phyloP scores from a whole-genome alignment of 192 early-diverging fungal genomes.

The Backusella tarrabulga region DNA sequence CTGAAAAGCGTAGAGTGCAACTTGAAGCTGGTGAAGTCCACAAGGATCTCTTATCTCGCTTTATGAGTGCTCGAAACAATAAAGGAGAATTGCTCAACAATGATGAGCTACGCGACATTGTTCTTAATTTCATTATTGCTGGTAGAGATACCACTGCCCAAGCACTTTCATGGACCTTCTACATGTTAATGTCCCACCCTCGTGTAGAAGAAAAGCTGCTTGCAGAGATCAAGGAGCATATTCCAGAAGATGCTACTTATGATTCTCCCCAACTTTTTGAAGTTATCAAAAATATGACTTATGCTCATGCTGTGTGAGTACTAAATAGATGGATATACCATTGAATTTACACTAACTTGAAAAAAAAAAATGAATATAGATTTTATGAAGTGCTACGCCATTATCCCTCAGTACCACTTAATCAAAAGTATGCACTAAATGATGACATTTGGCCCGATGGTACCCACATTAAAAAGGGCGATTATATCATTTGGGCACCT shows the following conservation, averaged over 20 bases:
- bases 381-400: constrained; percentile 59
- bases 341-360: constrained; percentile 37
- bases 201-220: constrained; percentile 42
- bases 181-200: constrained; percentile 39
- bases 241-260: constrained; percentile 24
- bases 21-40: constrained; percentile 16
- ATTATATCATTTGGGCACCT: constrained; percentile 48
- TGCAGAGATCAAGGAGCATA: constrained; percentile 36
- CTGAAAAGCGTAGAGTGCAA: constrained; percentile 27
- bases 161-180: constrained; percentile 51
- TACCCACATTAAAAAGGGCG: constrained; percentile 50
- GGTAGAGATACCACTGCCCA: constrained; percentile 52
- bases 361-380: background rate
- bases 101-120: constrained; percentile 36
- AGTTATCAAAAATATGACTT: constrained; percentile 36
- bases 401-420: constrained; percentile 63
- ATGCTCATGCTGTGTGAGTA: constrained; percentile 40
- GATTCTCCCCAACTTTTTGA: constrained; percentile 30
- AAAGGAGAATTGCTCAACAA: constrained; percentile 24
- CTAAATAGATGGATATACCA: background rate
- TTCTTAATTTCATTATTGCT: constrained; percentile 41
- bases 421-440: constrained; percentile 51
- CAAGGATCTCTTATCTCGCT: constrained; percentile 36
- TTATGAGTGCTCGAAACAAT: constrained; percentile 31
- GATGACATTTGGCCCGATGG: constrained; percentile 66